Evolutionary conservation across 177 flowering plant species (phyloP), one percentile per base, ranked within the genome.

Genomic region (Tripterygium wilfordii): DNA sequence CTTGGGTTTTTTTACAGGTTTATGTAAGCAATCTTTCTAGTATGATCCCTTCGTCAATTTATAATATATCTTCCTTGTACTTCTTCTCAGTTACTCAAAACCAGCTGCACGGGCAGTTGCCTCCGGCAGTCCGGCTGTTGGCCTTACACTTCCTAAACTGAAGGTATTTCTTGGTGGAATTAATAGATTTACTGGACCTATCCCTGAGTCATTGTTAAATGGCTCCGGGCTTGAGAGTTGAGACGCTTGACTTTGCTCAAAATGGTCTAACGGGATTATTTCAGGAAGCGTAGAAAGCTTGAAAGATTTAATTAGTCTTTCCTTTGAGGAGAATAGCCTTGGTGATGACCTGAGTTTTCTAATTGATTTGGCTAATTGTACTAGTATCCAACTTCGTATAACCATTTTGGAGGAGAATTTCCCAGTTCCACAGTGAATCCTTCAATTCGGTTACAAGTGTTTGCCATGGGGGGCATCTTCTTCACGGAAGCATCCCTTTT

Each of bases 401-500:
- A 26, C 8, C 13, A 43, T 7, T n/a, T 43, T 25, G 10, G 16
- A 7, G 28, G 19, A 13, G 2, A 14, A 10, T n/a, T 23, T 25
- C 47, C 26, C 8, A 2, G 31, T 18, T 43, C 47, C 5, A 3
- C 26, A 10, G 47, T 30, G 13, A 43, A 43, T 31, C 2, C 14
- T 10, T 7, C 47, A 1, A n/a, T n/a, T n/a, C 1, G 5, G 5
- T 14, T 43, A 8, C 9, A n/a, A 3, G 18, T 3, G 3, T 19
- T 36, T 9, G 3, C 2, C 14, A 1, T 36, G 19, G 17, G 5
- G 2, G 18, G 16, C 3, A 36, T 36, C 2, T 2, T 36, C 19
- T 36, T n/a, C 6, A 36, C 3, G 39, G 39, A 3, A n/a, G 3
- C 3, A 36, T 36, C 3, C 77, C 72, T 26, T 12, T 28, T 3